Evolutionary conservation across 2,329 filamentous ascomycete species (phyloP), one percentile per base, ranked within the genome.

Genomic region (Nothophoma quercina): DNA sequence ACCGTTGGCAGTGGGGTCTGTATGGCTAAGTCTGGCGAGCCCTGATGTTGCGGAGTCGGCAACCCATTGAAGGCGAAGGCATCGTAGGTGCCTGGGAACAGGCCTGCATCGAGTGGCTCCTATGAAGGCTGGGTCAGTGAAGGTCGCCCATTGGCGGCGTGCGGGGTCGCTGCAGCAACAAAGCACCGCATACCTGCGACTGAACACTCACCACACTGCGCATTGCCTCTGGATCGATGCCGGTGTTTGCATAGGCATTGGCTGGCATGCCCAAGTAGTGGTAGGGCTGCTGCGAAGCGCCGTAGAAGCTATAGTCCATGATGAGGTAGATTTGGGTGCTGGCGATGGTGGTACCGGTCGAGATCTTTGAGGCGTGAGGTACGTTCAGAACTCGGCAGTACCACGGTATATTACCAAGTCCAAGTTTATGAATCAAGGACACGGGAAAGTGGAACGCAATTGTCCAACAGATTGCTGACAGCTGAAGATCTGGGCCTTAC

Each of bases 271-370:
- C 78, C 41, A 81, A 75, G 56, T 81, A 80, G 26, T 75, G 71
- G 15, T 80, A 85, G 32, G 77, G 70, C 58, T 79, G 79, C 32
- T 69, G 69, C 39, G 75, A 71, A 16, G 77, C 64, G 42, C 71
- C 67, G 69, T 80, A 85, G 69, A 82, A 85, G 45, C 78, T 76
- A 69, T 84, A 86, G 62, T 86, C 82, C 83, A 86, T 86, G 43
- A 61, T 33, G 49, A 33, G 13, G 22, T n/a, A n/a, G n/a, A n/a
- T 49, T 30, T 18, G 25, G 35, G 18, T 22, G 36, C 47, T 25
- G 50, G 22, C 23, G 32, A 28, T 39, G 50, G 36, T 42, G 50
- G 30, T 29, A 23, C 16, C 13, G 40, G 30, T 18, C 44, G 35
- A 30, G 25, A 15, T 39, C 25, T 39, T 19, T n/a, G 15, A 45